Evolutionary conservation across 2,329 filamentous ascomycete genomes (phyloP).

Genomic region (Arthroderma sp.): DNA sequence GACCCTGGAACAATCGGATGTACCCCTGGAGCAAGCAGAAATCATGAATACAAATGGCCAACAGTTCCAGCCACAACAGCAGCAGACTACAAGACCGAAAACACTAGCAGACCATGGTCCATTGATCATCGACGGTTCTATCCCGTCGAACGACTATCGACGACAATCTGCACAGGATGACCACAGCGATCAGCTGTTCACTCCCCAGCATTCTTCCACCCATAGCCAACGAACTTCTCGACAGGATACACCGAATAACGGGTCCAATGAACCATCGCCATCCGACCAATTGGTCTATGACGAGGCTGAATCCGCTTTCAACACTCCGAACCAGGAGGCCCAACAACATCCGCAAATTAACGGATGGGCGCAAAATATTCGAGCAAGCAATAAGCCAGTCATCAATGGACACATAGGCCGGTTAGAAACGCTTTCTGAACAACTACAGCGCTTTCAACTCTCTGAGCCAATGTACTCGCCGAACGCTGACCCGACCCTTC

Average conservation of each 20-base stretch:
- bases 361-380: conserved; percentile 11
- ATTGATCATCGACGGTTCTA: conserved; percentile 38
- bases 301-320: conserved; percentile 18
- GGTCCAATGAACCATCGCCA: conserved; percentile 25
- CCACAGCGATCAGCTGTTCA: conserved; percentile 26
- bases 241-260: conserved; percentile 20
- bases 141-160: conserved; percentile 29
- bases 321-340: conserved; percentile 4
- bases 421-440: conserved; percentile 26
- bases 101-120: conserved; percentile 28
- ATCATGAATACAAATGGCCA: conserved; percentile 7
- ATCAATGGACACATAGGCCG: conserved; percentile 23
- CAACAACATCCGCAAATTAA: conserved; percentile 11
- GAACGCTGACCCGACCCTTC: conserved; percentile 8
- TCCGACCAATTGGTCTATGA: conserved; percentile 29
- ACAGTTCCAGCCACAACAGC: background rate
- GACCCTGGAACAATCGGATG: conserved; percentile 13
- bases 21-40: conserved; percentile 16
- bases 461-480: conserved; percentile 24
- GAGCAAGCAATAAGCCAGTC: conserved; percentile 10
- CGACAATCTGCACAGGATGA: conserved; percentile 23
- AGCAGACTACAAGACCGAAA: conserved; percentile 6
- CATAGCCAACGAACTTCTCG: conserved; percentile 1
- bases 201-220: conserved; percentile 1
- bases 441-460: conserved; percentile 29